A percentile compares a stretch with the other conserved stretches of the same genome.
phyloP scores from a whole-genome alignment of 2,329 filamentous ascomycete genomes.

The Xylaria polymorpha region DNA sequence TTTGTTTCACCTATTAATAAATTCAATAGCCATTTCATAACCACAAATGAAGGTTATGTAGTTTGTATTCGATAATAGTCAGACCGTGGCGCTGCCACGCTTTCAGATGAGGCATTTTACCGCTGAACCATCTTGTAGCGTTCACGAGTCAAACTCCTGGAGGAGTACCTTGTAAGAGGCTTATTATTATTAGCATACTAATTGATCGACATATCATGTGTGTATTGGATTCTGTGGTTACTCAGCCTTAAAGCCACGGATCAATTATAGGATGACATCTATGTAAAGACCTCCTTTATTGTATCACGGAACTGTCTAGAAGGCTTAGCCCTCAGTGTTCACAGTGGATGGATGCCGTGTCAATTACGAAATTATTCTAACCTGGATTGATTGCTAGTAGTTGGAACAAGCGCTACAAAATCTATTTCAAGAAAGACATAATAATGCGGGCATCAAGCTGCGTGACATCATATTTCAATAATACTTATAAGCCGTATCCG shows the following conservation, averaged over 20 bases:
- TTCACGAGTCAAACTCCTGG: not conserved
- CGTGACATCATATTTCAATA: not conserved
- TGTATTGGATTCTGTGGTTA: not conserved
- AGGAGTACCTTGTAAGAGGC: not conserved
- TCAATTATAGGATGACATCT: not conserved
- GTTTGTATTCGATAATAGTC: not conserved
- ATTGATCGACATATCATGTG: not conserved
- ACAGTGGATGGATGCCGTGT: not conserved
- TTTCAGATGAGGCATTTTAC: conserved; percentile 5
- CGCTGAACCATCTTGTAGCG: no score
- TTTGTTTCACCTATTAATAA: not conserved
- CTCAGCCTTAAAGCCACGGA: not conserved
- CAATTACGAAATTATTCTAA: not conserved
- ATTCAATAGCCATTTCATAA: not conserved
- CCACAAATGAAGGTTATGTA: no score
- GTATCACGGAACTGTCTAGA: not conserved
- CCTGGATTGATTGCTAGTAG: no score
- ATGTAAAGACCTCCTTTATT: no score
- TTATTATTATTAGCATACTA: not conserved
- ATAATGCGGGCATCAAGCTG: not conserved
- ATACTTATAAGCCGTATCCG: not conserved
- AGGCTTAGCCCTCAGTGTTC: not conserved
- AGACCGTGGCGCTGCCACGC: not conserved
- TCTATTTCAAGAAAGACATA: no score
- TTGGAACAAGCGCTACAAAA: no score